These are phyloP conservation scores for Cerrena zonata DNA, from an alignment of 1,284 basidiomycete genomes.

Conservation along the genomic window DNA sequence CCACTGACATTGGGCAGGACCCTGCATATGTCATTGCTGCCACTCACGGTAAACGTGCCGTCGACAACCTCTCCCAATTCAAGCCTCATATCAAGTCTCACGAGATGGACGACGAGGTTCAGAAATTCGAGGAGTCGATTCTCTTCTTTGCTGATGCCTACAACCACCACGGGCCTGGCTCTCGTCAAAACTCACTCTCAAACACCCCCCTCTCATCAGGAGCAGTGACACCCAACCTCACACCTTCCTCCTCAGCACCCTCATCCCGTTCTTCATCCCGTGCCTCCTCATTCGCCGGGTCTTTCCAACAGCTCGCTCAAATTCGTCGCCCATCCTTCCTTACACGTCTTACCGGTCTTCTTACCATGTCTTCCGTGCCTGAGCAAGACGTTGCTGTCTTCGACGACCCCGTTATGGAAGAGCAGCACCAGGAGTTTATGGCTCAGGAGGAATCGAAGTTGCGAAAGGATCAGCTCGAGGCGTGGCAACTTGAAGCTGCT, in stretches of 20 bases:
- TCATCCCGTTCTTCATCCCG: constrained; percentile 35
- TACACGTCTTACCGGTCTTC: constrained; percentile 40
- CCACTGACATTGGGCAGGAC: constrained; percentile 63
- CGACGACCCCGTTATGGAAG: constrained; percentile 36
- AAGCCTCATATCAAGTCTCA: constrained; percentile 41
- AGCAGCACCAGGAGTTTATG: constrained; percentile 31
- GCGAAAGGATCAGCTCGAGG: constrained; percentile 31
- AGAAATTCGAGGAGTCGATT: constrained; percentile 64
- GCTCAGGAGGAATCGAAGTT: constrained; percentile 25
- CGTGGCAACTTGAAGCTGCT: constrained; percentile 58
- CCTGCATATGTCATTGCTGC: constrained; percentile 61
- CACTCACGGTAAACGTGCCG: constrained; percentile 69
- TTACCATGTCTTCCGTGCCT: constrained; percentile 39
- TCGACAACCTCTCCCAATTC: constrained; percentile 43
- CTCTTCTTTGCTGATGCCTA: constrained; percentile 71
- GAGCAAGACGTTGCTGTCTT: constrained; percentile 32
- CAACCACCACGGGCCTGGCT: constrained; percentile 38
- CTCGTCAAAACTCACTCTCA: constrained; percentile 23
- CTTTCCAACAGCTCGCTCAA: constrained; percentile 22
- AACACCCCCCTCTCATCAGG: constrained; percentile 18
- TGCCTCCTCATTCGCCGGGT: constrained; percentile 36
- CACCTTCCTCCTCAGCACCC: constrained; percentile 38
- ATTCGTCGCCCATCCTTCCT: constrained; percentile 48
- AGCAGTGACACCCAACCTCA: constrained; percentile 19
- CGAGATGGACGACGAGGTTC: constrained; percentile 66